Evolutionary conservation across 2,329 filamentous ascomycete genomes (phyloP), one percentile per base, ranked within the genome.

Genomic region (Fusarium agapanthi): DNA sequence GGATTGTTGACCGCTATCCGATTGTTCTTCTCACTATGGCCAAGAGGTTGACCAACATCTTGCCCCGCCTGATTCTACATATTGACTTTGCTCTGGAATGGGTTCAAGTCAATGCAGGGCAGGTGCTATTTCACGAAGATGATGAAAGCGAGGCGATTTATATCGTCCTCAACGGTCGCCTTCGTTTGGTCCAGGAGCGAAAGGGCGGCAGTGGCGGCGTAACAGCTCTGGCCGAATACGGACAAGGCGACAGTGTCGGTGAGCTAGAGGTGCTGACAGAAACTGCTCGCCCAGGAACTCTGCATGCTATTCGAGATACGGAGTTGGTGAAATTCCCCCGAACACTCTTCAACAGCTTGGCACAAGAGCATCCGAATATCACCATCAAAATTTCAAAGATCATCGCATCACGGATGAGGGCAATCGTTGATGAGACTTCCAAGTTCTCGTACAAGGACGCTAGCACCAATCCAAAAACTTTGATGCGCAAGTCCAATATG

Each of bases 351-450:
- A 99, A 99, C 85, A 99, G 96, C 79, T 88, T 99, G 59, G 96
- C 96, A 1, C 92, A 97, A 79, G 96, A 99, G 79, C 96, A 99
- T 78, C 96, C 96, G 10, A 97, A 95, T 47, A 99, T 99, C 78
- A 98, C 96, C 0, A 98, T 99, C 81, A 98, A 98, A 82, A 97
- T 99, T 34, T 98, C 96, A 4, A 99, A 98, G 81, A 96, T 99
- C 75, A 98, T 99, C 77, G 96, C 96, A 0, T 95, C 95, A 40
- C 91, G 96, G 7, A 98, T 99, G 96, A 88, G 95, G 68, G 89
- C 93, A 45, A 84, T 98, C 43, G 90, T 98, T 26, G 94, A 98
- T 75, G 92, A 95, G 76, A 93, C 94, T 4, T 84, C 93, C 22
- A 88, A 90, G 40, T 88, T 92, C 43, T 86, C 90, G 59, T 86